Evolutionary conservation across 1,284 basidiomycete species (phyloP).

Genomic region (Takashimella tepidaria): DNA sequence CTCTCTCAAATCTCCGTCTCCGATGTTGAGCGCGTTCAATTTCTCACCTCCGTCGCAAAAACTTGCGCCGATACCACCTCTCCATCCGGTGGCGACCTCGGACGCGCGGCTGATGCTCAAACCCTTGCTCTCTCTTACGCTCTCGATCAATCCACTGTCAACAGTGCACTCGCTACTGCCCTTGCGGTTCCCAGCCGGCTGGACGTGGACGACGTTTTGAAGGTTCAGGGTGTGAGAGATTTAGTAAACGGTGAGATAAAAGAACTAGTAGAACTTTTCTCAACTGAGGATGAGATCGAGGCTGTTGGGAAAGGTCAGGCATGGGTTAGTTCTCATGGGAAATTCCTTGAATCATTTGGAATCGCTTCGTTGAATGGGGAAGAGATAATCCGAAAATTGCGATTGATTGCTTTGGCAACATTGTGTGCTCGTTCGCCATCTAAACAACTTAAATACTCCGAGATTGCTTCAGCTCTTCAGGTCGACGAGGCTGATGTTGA

Average conservation of each 20-base stretch:
- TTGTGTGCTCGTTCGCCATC: slow-evolving; percentile 72
- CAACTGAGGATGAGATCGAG: slow-evolving; percentile 64
- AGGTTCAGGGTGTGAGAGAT: slow-evolving; percentile 34
- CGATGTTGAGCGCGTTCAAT: slow-evolving; percentile 61
- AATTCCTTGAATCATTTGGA: slow-evolving; percentile 59
- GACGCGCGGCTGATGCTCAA: slow-evolving; percentile 52
- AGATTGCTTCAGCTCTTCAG: slow-evolving; percentile 64
- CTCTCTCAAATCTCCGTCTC: slow-evolving; percentile 70
- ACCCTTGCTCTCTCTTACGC: slow-evolving; percentile 52
- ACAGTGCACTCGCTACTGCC: slow-evolving; percentile 51
- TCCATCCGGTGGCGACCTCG: slow-evolving; percentile 49
- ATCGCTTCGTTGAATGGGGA: slow-evolving; percentile 37
- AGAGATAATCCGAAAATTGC: slow-evolving; percentile 72
- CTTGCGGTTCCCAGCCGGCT: slow-evolving; percentile 66
- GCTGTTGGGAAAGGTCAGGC: slow-evolving; percentile 62
- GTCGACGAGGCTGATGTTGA: slow-evolving; percentile 70
- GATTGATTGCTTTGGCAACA: slow-evolving; percentile 71
- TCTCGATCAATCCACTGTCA: slow-evolving; percentile 33
- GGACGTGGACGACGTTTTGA: slow-evolving; percentile 72
- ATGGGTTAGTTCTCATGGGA: slow-evolving; percentile 59
- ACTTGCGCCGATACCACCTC: slow-evolving; percentile 54
- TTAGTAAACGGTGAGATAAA: slow-evolving; percentile 27
- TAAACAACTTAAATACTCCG: slow-evolving; percentile 67
- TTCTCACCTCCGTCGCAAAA: slow-evolving; percentile 64
- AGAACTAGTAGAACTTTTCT: slow-evolving; percentile 42